Evolutionary conservation across 257 asterid genomes (phyloP), one percentile per base, ranked within the genome.

Genomic region (Nicotiana benthamiana): DNA sequence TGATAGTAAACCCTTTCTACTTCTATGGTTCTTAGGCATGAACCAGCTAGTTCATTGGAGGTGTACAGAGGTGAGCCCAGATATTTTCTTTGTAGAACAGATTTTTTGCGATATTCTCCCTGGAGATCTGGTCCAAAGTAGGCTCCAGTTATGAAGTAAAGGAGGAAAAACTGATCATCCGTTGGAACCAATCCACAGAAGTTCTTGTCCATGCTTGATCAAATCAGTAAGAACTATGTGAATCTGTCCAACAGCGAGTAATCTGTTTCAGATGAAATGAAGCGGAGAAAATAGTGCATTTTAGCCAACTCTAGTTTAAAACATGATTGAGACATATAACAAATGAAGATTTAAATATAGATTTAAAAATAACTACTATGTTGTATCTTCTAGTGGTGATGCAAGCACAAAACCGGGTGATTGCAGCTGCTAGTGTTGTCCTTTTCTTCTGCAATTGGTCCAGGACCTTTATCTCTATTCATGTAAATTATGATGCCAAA

Each of bases 101-200:
- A 86, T 70, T 85, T 91, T 11, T 2, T 83, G 74, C 87, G 87
- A 15, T 72, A 68, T 79, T 77, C 88, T 15, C 61, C 81, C 72
- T 80, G 89, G 59, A 93, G 89, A 85, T 91, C 83, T 22, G 97
- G 96, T 79, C 81, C 97, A 80, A 93, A 90, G 75, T 89, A 93
- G 83, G 87, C 53, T 22, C 97, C 97, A 82, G 85, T 82, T 80
- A 90, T 86, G 75, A 89, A 80, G 85, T 83, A 79, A 65, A 93
- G 86, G 79, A 93, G 88, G 83, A 89, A 90, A 85, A 84, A 75
- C 87, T 93, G 93, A 88, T 91, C 91, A 24, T 84, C 91, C 32
- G 94, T 89, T 43, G 90, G 85, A 22, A 77, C 79, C 30, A 52
- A 66, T 43, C 17, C 75, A 34, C 86, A 60, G 18, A 75, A 82